A percentile compares a stretch with the other conserved stretches of the same genome.
Evolutionary conservation across 2,329 filamentous ascomycete genomes (phyloP).

Genomic region (Xylariaceae sp.): DNA sequence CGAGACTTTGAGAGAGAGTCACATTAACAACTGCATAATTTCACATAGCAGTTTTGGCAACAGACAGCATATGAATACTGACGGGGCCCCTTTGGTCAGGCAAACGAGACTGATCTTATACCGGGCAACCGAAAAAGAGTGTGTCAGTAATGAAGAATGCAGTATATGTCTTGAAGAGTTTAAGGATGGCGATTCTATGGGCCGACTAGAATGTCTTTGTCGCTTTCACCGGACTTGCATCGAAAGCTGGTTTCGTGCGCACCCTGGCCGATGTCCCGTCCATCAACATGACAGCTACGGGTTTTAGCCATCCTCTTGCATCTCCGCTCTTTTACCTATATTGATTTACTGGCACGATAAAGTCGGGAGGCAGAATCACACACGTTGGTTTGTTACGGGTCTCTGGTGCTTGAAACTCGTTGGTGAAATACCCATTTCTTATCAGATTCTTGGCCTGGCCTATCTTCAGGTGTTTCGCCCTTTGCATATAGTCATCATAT

Average conservation of each 20-base stretch:
- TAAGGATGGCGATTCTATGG: constrained; percentile 58
- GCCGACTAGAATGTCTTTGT: constrained; percentile 63
- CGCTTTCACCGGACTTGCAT: constrained; percentile 61
- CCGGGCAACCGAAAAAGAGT: constrained; percentile 63
- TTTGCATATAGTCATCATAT: too few species aligned
- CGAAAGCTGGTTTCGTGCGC: constrained; percentile 57
- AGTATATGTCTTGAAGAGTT: constrained; percentile 67
- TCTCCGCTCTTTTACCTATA: constrained; percentile 5
- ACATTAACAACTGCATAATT: constrained; percentile 56
- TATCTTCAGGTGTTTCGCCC: too few species aligned
- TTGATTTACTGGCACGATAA: constrained; percentile 3
- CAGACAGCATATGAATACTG: constrained; percentile 31
- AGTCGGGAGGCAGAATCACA: too few species aligned
- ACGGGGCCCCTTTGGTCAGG: too few species aligned
- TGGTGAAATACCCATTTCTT: too few species aligned
- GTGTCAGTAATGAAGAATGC: constrained; percentile 63
- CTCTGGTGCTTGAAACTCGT: too few species aligned
- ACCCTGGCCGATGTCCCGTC: constrained; percentile 61
- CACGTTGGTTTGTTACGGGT: too few species aligned
- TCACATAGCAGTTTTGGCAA: constrained; percentile 48
- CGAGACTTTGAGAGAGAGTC: constrained; percentile 52
- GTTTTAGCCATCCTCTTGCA: constrained; percentile 32
- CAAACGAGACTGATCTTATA: constrained; percentile 62
- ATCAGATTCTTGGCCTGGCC: too few species aligned
- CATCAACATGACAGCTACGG: constrained; percentile 62